Evolutionary conservation across 2,329 filamentous ascomycete species (phyloP).

Genomic region (Beauveria rudraprayagi): DNA sequence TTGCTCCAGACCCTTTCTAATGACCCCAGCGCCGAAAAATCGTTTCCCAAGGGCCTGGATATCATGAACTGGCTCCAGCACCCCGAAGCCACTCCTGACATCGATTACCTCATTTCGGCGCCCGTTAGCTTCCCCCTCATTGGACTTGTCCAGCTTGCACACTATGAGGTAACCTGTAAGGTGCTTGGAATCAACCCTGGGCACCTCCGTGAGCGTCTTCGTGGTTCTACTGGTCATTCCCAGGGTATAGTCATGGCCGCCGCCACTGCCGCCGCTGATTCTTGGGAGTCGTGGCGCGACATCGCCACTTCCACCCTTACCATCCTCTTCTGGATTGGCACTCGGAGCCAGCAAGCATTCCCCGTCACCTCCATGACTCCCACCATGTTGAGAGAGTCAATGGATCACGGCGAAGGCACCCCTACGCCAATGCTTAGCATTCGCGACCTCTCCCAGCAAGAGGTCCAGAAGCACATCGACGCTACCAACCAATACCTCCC

Average conservation of each 20-base stretch:
- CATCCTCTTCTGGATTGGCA: conserved; percentile 97
- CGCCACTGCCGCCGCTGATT: conserved; percentile 80
- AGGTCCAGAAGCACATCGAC: conserved; percentile 94
- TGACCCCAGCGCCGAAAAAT: conserved; percentile 82
- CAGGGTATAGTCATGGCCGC: conserved; percentile 93
- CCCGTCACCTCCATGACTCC: conserved; percentile 90
- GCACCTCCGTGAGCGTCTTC: conserved; percentile 73
- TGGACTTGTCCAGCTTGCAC: conserved; percentile 88
- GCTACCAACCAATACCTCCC: conserved; percentile 95
- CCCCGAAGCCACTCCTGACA: conserved; percentile 81
- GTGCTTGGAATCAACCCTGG: conserved; percentile 84
- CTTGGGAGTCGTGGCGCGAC: conserved; percentile 86
- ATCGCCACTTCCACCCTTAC: conserved; percentile 74
- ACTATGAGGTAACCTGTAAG: conserved; percentile 92
- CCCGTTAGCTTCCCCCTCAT: conserved; percentile 95
- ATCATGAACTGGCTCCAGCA: conserved; percentile 89
- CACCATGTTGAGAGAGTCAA: conserved; percentile 81
- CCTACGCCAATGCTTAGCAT: conserved; percentile 98
- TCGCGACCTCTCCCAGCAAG: conserved; percentile 76
- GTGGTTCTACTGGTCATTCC: conserved; percentile 89
- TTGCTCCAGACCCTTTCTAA: conserved; percentile 78
- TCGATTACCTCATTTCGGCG: conserved; percentile 88
- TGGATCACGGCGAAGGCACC: conserved; percentile 87
- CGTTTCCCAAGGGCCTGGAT: conserved; percentile 95
- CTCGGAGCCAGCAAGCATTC: conserved; percentile 94